Conservation (phyloP, 2,329 filamentous ascomycete genomes). For the Paecilomyces formosus region DNA sequence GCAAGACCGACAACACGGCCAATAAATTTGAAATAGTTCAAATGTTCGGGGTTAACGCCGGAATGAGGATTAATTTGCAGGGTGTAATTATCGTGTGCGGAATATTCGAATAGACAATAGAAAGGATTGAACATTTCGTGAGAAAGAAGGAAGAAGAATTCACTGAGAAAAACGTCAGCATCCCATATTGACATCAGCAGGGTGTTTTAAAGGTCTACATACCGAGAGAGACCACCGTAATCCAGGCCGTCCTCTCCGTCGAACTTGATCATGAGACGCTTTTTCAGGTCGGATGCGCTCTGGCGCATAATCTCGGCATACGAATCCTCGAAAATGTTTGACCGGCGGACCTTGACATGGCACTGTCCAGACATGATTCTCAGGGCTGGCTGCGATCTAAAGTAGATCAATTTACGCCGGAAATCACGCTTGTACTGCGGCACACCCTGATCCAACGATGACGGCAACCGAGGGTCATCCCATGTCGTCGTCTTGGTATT, state of each 20-base stretch:
- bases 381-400: constrained; percentile 93
- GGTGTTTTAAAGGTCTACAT: constrained; percentile 16
- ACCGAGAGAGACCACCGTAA: constrained; percentile 88
- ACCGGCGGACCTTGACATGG: constrained; percentile 93
- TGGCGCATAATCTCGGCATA: constrained; percentile 98
- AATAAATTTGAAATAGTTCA: constrained; percentile 99
- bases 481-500: constrained; percentile 99
- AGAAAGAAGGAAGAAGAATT: constrained; percentile 98
- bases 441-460: constrained; percentile 94
- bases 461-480: constrained; percentile 93
- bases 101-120: constrained; percentile 99
- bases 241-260: constrained; percentile 97
- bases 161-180: constrained; percentile 46
- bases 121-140: constrained; percentile 99
- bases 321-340: constrained; percentile 97
- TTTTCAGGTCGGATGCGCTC: constrained; percentile 92
- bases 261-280: constrained; percentile 98
- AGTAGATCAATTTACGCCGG: constrained; percentile 95
- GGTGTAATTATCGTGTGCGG: constrained; percentile 98
- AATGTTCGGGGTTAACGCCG: constrained; percentile 96
- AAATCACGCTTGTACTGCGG: constrained; percentile 99
- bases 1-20: constrained; percentile 92
- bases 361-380: constrained; percentile 94
- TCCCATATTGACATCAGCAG: neutral
- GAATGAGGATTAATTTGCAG: constrained; percentile 99